Evolutionary conservation across 306 rosid genomes (phyloP), one percentile per base, ranked within the genome.

Genomic region (Medicago lupulina): DNA sequence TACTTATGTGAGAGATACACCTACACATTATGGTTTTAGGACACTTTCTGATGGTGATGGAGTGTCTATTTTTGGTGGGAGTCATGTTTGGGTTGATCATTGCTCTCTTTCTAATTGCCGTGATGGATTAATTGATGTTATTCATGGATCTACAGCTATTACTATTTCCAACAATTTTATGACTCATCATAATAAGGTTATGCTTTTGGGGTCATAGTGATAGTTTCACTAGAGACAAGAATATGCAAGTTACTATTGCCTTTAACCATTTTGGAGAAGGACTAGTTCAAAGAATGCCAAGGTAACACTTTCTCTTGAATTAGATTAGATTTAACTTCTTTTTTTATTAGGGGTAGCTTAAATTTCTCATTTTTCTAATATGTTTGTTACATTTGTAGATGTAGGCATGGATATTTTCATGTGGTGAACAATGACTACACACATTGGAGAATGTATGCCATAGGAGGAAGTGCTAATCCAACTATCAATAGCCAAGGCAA

Each of bases 241-340:
- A 80, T 67, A 95, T 92, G 97, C 97, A 92, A 73, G 96, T 90
- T 76, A 95, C 97, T 36, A 89, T 95, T 60, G 97, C 99, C 21
- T 95, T 95, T 60, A 95, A 95, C 88, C 98, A 95, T 84, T 92
- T 92, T 74, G 98, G 98, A 11, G 96, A 90, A 86, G 98, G 96
- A 1, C 89, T 95, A 4, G 91, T 92, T 8, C 97, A 92, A 55
- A 87, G 98, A 82, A 94, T 92, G 88, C 86, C 88, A 71, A 85
- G 88, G 88, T 3, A 12, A 31, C 7, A 14, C 2, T 17, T 13
- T 31, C 12, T 8, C 40, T 77, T 65, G 31, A 68, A 3, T 59
- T 25, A 59, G 8, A 25, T 58, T 43, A 68, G 41, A n/a, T n/a
- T n/a, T n/a, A n/a, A 46, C 17, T 64, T 16, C 36, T 15, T 50